Evolutionary conservation across 1,139 yeast species (phyloP).

Genomic region (Zygosaccharomyces sapae): DNA sequence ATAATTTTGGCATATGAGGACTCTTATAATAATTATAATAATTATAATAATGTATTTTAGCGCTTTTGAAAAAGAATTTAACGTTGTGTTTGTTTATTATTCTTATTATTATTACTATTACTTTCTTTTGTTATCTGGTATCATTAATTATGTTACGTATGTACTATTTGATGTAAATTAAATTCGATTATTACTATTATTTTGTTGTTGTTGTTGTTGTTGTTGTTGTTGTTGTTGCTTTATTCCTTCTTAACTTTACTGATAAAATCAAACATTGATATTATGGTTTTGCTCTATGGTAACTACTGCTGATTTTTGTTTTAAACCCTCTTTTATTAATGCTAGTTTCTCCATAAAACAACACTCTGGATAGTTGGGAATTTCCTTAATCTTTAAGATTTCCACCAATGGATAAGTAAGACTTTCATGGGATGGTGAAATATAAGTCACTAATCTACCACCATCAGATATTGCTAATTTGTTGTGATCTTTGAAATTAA

Average conservation of each 20-base stretch:
- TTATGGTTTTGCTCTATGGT: constrained; percentile 21
- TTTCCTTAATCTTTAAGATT: constrained; percentile 58
- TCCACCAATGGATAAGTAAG: constrained; percentile 64
- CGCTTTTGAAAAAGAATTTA: no score
- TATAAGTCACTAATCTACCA: constrained; percentile 74
- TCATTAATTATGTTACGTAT: neutral
- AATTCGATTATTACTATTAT: neutral
- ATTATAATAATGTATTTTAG: neutral
- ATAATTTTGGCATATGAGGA: constrained; percentile 27
- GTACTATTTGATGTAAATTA: neutral
- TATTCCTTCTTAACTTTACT: neutral
- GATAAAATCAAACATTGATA: neutral
- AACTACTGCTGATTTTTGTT: constrained; percentile 35
- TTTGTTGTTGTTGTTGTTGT: no score
- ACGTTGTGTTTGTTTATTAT: no score
- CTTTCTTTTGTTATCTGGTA: neutral
- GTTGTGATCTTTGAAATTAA: constrained; percentile 92
- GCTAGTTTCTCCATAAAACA: constrained; percentile 43
- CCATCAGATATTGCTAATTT: constrained; percentile 74
- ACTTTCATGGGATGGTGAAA: constrained; percentile 71
- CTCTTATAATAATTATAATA: no score
- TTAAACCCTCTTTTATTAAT: constrained; percentile 34
- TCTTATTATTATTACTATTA: no score
- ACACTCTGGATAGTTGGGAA: constrained; percentile 58
- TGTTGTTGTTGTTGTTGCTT: neutral